Evolutionary conservation across 192 early-diverging fungal genomes (phyloP), one percentile per base, ranked within the genome.

Genomic region (Obelidium mucronatum): DNA sequence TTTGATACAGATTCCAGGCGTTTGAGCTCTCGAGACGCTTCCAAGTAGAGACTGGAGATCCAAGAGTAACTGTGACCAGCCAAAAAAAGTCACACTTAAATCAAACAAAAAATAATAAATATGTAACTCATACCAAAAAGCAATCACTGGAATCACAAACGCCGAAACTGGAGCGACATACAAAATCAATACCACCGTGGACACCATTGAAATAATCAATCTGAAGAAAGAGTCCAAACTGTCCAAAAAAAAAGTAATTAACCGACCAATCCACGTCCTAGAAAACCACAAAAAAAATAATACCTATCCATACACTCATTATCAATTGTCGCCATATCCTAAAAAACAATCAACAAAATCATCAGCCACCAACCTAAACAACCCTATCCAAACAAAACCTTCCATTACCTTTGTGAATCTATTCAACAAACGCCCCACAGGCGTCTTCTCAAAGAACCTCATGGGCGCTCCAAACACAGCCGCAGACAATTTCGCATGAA

Each of bases 1-100:
- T 87, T 87, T 5, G 92, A 85, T 31, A 92, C 85, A 2, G 91
- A 89, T 81, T 95, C 92, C 8, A 95, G 76, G 26, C 96, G 91
- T 86, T 97, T 95, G 31, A 97, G 78, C 71, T 97, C 94, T 48
- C 96, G 88, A 5, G 93, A 92, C 5, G 94, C 87, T 5, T 83
- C 86, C 33, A 96, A 81, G 63, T 95, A 97, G 77, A 90, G 90
- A 0, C 79, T 59, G 24, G 90, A 92, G 65, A 95, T 83, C 62
- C 85, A 59, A 19, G 82, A 83, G 73, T 89, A 96, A 26, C 81
- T 80, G 53, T 24, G 30, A 24, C 37, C 39, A 35, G 3, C 36
- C 33, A 22, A 72, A n/a, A n/a, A n/a, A n/a, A n/a, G n/a, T n/a
- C n/a, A n/a, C n/a, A n/a, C n/a, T n/a, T n/a, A n/a, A 2, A 30